These are phyloP conservation scores for Russula emetica DNA, from an alignment of 768 basidiomycete genomes.

Conservation along the genomic window DNA sequence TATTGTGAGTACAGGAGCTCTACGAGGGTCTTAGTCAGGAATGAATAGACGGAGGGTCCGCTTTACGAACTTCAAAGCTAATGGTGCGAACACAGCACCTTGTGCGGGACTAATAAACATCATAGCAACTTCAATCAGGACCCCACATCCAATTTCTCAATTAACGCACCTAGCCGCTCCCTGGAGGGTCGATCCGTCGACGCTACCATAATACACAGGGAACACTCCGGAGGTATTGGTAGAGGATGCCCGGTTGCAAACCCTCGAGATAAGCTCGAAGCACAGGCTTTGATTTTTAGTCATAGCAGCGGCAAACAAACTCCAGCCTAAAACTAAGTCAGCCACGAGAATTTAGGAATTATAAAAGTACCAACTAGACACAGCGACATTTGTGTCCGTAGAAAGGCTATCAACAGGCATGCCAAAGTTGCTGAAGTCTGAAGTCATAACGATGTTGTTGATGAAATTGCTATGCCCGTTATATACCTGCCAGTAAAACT, in stretches of 20 bases:
- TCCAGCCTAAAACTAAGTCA: constrained; percentile 14
- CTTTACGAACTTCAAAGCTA: constrained; percentile 27
- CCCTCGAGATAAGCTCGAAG: constrained; percentile 9
- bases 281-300: constrained; percentile 2
- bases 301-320: constrained; percentile 18
- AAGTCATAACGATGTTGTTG: neutral
- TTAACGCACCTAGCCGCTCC: constrained; percentile 21
- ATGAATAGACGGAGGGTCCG: too few relatives aligned
- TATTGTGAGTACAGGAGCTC: constrained; percentile 10
- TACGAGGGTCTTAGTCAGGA: neutral
- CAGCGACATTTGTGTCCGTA: neutral
- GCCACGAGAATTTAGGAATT: neutral
- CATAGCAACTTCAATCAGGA: neutral
- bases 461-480: constrained; percentile 13
- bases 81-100: constrained; percentile 30
- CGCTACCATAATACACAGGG: constrained; percentile 4
- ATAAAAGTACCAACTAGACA: neutral
- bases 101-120: constrained; percentile 24
- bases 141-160: too few relatives aligned
- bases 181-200: neutral
- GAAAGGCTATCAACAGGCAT: constrained; percentile 13
- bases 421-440: constrained; percentile 7
- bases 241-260: neutral
- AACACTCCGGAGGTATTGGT: neutral
- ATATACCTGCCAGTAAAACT: constrained; percentile 13